Evolutionary conservation across 768 basidiomycete species (phyloP).

Genomic region (Phylloporus sp.): DNA sequence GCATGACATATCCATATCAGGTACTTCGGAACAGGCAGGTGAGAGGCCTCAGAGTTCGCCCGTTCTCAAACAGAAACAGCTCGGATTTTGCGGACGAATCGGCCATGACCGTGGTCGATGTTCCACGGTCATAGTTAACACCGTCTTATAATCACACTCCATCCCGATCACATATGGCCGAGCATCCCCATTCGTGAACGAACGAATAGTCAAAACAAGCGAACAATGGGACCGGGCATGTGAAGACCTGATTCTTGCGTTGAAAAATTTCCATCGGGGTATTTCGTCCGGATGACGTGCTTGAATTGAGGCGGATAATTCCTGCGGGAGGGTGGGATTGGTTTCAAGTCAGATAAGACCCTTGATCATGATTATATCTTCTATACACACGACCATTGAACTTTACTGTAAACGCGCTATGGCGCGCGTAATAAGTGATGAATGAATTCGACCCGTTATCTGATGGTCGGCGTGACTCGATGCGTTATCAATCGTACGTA

Average conservation of each 20-base stretch:
- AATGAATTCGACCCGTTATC: constrained; percentile 4
- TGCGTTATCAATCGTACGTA: constrained; percentile 13
- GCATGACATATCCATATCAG: neutral
- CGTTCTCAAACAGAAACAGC: neutral
- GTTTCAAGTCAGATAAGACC: neutral
- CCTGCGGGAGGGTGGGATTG: neutral
- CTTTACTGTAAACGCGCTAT: neutral
- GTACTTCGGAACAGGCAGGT: neutral
- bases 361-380: neutral
- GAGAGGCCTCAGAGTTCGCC: neutral
- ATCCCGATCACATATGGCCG: neutral
- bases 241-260: neutral
- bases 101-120: neutral
- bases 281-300: neutral
- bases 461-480: constrained; percentile 13
- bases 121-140: neutral
- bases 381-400: neutral
- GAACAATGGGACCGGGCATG: constrained; percentile 1
- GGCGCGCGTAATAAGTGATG: neutral
- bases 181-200: neutral
- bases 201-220: constrained; percentile 4
- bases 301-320: neutral
- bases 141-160: constrained; percentile 8
- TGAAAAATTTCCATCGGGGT: neutral
- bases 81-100: neutral